These are phyloP conservation scores for Penicillium diatomitis DNA, from an alignment of 495 filamentous ascomycete genomes.

Conservation along the genomic window DNA sequence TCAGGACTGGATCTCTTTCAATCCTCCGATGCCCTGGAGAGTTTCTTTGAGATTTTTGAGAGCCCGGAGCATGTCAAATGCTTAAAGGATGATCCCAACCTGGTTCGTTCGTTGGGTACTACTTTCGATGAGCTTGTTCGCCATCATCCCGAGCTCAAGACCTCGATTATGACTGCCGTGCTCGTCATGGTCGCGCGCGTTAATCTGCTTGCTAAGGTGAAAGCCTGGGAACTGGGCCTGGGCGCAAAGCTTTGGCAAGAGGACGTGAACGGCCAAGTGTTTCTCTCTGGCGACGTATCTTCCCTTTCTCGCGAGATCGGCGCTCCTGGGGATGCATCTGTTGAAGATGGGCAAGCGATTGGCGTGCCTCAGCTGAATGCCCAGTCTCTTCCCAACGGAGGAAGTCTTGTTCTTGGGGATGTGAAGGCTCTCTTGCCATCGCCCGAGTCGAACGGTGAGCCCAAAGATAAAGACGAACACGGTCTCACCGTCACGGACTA, in stretches of 20 bases:
- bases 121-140: constrained; percentile 91
- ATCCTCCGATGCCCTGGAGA: constrained; percentile 67
- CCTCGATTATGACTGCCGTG: constrained; percentile 67
- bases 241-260: constrained; percentile 73
- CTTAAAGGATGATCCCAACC: constrained; percentile 57
- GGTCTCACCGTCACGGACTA: constrained; percentile 54
- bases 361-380: constrained; percentile 25
- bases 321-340: constrained; percentile 15
- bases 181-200: constrained; percentile 78
- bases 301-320: constrained; percentile 31
- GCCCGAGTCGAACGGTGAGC: constrained; percentile 23
- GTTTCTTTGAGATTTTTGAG: constrained; percentile 91
- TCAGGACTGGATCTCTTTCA: constrained; percentile 85
- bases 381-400: constrained; percentile 29
- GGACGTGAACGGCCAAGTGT: constrained; percentile 27
- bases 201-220: constrained; percentile 54
- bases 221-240: constrained; percentile 56
- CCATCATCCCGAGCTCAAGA: constrained; percentile 79
- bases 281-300: constrained; percentile 21
- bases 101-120: constrained; percentile 52
- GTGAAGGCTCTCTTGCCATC: constrained; percentile 21
- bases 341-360: constrained; percentile 21
- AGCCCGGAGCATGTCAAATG: constrained; percentile 80
- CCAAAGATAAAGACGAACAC: constrained; percentile 38
- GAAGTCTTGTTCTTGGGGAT: constrained; percentile 27